Evolutionary conservation across 768 basidiomycete species (phyloP), one percentile per base, ranked within the genome.

Genomic region (Lactifluus echinatus): DNA sequence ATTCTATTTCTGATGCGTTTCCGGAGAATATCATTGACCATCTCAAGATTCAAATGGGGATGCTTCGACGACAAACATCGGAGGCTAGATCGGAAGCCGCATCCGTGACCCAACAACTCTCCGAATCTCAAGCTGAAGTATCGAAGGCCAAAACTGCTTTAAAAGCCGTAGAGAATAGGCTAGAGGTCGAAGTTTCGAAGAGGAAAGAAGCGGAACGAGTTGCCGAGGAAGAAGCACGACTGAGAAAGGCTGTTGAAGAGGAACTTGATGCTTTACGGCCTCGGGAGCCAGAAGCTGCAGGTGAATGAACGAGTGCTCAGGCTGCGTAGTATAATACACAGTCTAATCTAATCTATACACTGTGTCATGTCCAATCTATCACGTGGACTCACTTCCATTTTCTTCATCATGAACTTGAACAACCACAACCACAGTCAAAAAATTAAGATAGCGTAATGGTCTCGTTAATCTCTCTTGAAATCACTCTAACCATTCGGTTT

Each of bases 31-130:
- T 76, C 4, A 70, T 88, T 53, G 83, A 87, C 54, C 79, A 77
- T 43, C 75, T 88, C 71, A 78, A 82, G 65, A 76, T 78, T 64
- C 86, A 90, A 70, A 76, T 87, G 66, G 77, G 75, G 8, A 76
- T 68, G 37, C 72, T 89, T 54, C 79, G 84, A 46, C 77, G 80
- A 53, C 84, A 87, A 66, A 79, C 85, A 17, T 76, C 83, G 21
- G 84, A 88, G 60, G 83, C 85, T 6, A 77, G 84, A 55, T 80
- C 80, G 5, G 75, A 81, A 28, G 84, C 84, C 2, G 69, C 82
- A 52, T 75, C 80, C 56, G 74, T 90, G 59, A 79, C 85, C 17
- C 85, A 86, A 65, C 83, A 88, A 65, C 75, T 90, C n/a, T 73
- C 79, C 8, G 79, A 82, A 58, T 81, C 79, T 8, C 80, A 86